These are phyloP conservation scores for Wallacemonas collosoma DNA, from an alignment of 208 protist genomes.

Conservation along the genomic window DNA sequence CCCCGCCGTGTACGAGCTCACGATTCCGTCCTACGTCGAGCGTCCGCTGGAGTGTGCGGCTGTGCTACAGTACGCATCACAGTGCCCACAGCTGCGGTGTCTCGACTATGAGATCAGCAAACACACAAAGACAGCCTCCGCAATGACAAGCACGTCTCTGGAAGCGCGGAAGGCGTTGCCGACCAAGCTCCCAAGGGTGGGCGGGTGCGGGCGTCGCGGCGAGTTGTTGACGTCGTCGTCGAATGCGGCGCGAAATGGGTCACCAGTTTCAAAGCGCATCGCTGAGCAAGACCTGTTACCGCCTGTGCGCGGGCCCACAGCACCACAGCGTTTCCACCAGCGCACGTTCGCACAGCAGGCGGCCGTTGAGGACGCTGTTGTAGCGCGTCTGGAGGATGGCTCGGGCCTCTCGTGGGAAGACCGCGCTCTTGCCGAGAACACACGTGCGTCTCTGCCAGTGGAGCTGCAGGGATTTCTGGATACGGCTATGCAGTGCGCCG, in stretches of 20 bases:
- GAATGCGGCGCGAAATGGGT: too few relatives aligned
- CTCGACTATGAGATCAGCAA: neutral
- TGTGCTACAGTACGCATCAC: neutral
- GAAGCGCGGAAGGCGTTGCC: too few relatives aligned
- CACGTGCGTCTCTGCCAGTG: neutral
- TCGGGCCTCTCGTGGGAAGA: neutral
- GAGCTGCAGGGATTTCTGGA: neutral
- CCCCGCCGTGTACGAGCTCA: conserved; percentile 4
- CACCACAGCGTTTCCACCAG: neutral
- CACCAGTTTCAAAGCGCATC: too few relatives aligned
- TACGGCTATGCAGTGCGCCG: neutral
- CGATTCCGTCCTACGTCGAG: conserved; percentile 5
- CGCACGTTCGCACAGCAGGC: neutral
- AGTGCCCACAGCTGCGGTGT: neutral
- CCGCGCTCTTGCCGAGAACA: neutral
- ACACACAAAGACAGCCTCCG: too few relatives aligned
- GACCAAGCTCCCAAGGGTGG: too few relatives aligned
- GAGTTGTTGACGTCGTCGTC: too few relatives aligned
- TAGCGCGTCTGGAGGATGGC: neutral
- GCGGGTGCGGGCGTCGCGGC: too few relatives aligned
- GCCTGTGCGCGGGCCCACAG: neutral
- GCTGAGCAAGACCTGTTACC: neutral
- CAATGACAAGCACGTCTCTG: too few relatives aligned
- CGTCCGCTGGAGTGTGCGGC: conserved; percentile 6
- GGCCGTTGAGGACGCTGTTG: neutral